phyloP scores from a whole-genome alignment of 1,284 basidiomycete genomes.

The Sutorius eximius region DNA sequence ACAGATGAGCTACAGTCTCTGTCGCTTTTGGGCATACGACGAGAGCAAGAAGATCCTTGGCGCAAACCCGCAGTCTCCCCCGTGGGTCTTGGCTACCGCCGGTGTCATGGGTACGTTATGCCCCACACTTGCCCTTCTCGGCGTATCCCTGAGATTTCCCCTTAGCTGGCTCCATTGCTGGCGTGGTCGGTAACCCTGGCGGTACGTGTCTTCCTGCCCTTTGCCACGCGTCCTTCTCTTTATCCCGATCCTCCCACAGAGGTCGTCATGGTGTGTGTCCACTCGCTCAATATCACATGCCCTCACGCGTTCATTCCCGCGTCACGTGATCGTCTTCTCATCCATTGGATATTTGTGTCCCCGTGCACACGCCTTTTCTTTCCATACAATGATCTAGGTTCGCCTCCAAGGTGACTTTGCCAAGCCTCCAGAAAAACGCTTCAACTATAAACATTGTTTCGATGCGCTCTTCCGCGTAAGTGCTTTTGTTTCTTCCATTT shows the following conservation, averaged over 20 bases:
- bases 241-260: slow-evolving; percentile 42
- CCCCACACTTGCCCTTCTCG: background rate
- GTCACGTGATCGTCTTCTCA: slow-evolving; percentile 23
- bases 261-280: slow-evolving; percentile 68
- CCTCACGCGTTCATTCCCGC: slow-evolving; percentile 3
- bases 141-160: slow-evolving; percentile 45
- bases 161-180: slow-evolving; percentile 77
- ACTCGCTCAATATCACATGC: slow-evolving; percentile 21
- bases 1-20: slow-evolving; percentile 92
- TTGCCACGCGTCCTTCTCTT: background rate
- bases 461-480: slow-evolving; percentile 80
- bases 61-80: slow-evolving; percentile 39
- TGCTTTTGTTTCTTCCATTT: background rate
- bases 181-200: slow-evolving; percentile 86
- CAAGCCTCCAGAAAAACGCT: slow-evolving; percentile 77
- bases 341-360: background rate
- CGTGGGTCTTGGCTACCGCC: slow-evolving; percentile 80
- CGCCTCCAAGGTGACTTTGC: slow-evolving; percentile 88
- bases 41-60: slow-evolving; percentile 83
- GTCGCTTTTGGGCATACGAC: slow-evolving; percentile 92
- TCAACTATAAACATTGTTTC: slow-evolving; percentile 86
- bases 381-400: slow-evolving; percentile 38
- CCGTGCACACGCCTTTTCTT: background rate
- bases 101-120: slow-evolving; percentile 73
- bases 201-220: slow-evolving; percentile 42